Conservation (phyloP, 2,329 filamentous ascomycete species). For the Aspergillus sergii region DNA sequence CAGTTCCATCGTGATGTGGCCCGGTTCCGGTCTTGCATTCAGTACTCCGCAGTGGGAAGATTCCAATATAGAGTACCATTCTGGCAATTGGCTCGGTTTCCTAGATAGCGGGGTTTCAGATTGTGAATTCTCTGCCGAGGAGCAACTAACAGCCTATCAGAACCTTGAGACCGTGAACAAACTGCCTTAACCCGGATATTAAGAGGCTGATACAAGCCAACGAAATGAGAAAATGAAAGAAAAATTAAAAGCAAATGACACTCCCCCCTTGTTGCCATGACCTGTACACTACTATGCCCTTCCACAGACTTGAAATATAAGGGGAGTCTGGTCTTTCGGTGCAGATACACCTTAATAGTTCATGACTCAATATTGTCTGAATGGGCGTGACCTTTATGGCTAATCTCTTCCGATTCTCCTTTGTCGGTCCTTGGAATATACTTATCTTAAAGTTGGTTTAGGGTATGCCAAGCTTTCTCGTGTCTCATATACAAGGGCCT, state of each 20-base stretch:
- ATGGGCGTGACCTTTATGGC: no score
- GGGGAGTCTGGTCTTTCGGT: no score
- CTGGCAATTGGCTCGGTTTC: conserved; percentile 14
- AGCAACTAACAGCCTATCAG: neutral
- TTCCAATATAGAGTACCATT: conserved; percentile 19
- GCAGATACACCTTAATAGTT: no score
- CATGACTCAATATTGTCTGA: no score
- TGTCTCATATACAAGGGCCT: no score
- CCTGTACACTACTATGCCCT: neutral
- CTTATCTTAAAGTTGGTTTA: no score
- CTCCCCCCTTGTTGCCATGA: no score
- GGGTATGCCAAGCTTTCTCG: no score
- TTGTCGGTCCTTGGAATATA: no score
- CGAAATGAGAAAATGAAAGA: neutral
- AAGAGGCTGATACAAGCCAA: neutral
- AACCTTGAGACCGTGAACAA: neutral
- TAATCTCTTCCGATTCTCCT: no score
- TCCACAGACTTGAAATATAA: no score
- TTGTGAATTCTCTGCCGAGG: neutral
- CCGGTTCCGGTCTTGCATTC: conserved; percentile 11
- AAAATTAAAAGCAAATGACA: neutral
- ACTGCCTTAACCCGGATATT: neutral
- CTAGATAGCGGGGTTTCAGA: conserved; percentile 15
- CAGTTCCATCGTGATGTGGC: conserved; percentile 11
- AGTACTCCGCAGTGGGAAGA: conserved; percentile 6